A percentile compares a stretch with the other conserved stretches of the same genome.
phyloP scores from a whole-genome alignment of 2,329 filamentous ascomycete species.

The Scedosporium minutisporum region DNA sequence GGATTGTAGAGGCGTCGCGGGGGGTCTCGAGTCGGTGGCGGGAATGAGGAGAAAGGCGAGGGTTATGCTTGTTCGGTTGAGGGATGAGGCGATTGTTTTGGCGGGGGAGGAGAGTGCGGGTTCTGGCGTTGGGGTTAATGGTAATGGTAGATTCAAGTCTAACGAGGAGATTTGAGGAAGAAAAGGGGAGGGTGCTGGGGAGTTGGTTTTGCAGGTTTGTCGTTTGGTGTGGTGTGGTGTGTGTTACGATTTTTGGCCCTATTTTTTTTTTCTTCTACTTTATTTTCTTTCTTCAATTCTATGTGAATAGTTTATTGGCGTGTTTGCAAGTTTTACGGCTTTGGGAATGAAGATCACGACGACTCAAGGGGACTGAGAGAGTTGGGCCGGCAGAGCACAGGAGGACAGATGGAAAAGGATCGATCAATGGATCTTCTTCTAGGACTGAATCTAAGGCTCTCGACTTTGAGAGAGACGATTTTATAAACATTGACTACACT shows the following conservation, averaged over 20 bases:
- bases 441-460: too few relatives aligned
- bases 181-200: neutral
- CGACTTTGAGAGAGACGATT: too few relatives aligned
- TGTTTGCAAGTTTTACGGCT: too few relatives aligned
- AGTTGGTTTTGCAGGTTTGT: neutral
- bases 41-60: conserved; percentile 9
- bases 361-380: too few relatives aligned
- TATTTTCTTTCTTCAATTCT: neutral
- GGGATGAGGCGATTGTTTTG: conserved; percentile 5
- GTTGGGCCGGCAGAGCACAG: too few relatives aligned
- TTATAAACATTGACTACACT: too few relatives aligned
- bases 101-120: conserved; percentile 6
- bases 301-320: too few relatives aligned
- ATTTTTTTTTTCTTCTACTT: neutral
- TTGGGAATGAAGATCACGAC: too few relatives aligned
- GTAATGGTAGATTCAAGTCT: neutral
- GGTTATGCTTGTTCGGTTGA: conserved; percentile 8
- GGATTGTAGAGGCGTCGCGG: conserved; percentile 6
- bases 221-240: neutral
- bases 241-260: neutral
- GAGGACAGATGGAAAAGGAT: too few relatives aligned
- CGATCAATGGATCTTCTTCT: too few relatives aligned
- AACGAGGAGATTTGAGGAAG: neutral
- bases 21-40: conserved; percentile 8
- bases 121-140: neutral